A percentile compares a stretch with the other conserved stretches of the same genome.
Conservation (phyloP, 2,329 filamentous ascomycete genomes). For the Westerdykella aurantiaca region DNA sequence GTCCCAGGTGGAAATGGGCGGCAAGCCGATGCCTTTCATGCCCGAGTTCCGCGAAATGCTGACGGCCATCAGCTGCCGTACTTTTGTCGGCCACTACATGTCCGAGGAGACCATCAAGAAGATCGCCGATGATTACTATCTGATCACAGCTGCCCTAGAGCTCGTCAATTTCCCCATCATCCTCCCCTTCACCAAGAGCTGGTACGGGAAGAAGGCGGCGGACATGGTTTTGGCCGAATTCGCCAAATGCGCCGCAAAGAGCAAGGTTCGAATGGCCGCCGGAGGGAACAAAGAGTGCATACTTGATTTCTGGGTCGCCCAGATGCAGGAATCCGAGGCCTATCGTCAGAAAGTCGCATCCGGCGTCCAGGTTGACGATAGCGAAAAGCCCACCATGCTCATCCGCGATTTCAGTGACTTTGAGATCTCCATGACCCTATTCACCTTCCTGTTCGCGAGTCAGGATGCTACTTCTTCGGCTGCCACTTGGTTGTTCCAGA, state of each 20-base stretch:
- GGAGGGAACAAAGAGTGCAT: conserved; percentile 82
- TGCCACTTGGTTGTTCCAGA: conserved; percentile 88
- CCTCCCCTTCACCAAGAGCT: conserved; percentile 85
- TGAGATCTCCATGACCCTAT: conserved; percentile 86
- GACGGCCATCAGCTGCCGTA: conserved; percentile 86
- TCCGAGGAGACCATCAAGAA: conserved; percentile 81
- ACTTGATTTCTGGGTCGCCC: conserved; percentile 86
- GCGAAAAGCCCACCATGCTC: conserved; percentile 75
- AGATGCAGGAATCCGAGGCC: conserved; percentile 74
- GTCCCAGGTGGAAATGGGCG: conserved; percentile 59
- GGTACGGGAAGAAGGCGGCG: conserved; percentile 91
- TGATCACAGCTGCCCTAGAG: conserved; percentile 89
- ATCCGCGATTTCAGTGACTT: conserved; percentile 80
- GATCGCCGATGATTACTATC: conserved; percentile 92
- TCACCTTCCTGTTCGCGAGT: conserved; percentile 92
- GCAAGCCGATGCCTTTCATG: conserved; percentile 80
- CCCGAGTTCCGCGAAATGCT: conserved; percentile 84
- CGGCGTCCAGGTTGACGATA: conserved; percentile 60
- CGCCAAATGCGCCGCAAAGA: conserved; percentile 81
- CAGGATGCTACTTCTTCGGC: conserved; percentile 94
- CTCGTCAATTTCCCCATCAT: conserved; percentile 98
- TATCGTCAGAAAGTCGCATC: conserved; percentile 72
- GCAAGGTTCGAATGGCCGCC: conserved; percentile 81
- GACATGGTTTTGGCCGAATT: conserved; percentile 88
- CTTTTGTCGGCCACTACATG: conserved; percentile 92